Percentiles rank a stretch among this genome's conserved stretches.
Conservation (phyloP, 805 yeast genomes). For the Cyberlindnera sargentensis region DNA sequence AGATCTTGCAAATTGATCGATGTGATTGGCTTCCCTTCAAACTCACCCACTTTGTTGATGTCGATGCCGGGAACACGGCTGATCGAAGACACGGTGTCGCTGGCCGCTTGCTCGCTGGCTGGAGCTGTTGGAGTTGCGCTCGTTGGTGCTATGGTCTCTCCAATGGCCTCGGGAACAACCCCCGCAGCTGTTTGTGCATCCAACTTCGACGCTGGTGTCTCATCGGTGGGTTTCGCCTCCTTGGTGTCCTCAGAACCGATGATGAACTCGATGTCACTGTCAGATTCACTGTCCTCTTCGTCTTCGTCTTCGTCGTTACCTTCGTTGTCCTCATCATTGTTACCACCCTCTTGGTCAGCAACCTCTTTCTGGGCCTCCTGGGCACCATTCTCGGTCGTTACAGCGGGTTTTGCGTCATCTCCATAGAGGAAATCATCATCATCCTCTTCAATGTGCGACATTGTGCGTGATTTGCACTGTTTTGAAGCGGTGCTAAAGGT, state of each 20-base stretch:
- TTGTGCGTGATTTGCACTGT: background rate
- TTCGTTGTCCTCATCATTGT: slow-evolving; percentile 18
- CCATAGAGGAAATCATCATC: slow-evolving; percentile 51
- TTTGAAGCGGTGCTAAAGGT: too few relatives aligned
- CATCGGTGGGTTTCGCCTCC: slow-evolving; percentile 9
- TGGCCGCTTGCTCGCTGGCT: slow-evolving; percentile 7
- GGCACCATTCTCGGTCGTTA: background rate
- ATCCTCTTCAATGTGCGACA: slow-evolving; percentile 39
- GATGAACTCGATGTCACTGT: slow-evolving; percentile 78
- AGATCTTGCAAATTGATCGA: slow-evolving; percentile 71
- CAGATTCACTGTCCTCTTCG: slow-evolving; percentile 42
- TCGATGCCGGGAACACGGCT: slow-evolving; percentile 45
- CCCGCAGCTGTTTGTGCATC: slow-evolving; percentile 20
- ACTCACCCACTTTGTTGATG: slow-evolving; percentile 64
- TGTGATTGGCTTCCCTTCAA: slow-evolving; percentile 78
- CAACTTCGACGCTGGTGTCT: slow-evolving; percentile 19
- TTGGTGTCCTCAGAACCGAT: slow-evolving; percentile 40
- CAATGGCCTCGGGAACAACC: slow-evolving; percentile 25
- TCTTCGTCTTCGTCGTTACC: slow-evolving; percentile 36
- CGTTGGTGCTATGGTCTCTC: slow-evolving; percentile 25
- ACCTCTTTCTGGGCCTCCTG: background rate
- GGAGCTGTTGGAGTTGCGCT: slow-evolving; percentile 23
- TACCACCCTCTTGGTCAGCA: slow-evolving; percentile 12
- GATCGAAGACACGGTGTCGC: slow-evolving; percentile 20
- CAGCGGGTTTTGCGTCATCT: slow-evolving; percentile 13